Conservation (phyloP, 1,284 basidiomycete species). For the Ganoderma boninense region DNA sequence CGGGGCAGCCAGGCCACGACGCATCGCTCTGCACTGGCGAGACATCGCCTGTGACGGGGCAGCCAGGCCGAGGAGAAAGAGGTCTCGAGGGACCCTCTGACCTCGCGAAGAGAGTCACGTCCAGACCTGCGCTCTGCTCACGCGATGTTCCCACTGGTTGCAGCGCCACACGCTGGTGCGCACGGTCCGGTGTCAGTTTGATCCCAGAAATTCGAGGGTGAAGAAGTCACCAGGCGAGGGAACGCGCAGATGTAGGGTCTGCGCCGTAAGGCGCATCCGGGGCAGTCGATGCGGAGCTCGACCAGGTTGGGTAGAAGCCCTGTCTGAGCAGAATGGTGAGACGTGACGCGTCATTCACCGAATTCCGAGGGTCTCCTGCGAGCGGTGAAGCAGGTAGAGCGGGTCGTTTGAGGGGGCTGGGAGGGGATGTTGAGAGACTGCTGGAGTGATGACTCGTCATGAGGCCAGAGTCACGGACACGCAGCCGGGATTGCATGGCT, state of each 20-base stretch:
- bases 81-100: no score
- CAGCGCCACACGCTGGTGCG: no score
- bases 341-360: background rate
- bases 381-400: background rate
- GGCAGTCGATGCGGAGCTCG: background rate
- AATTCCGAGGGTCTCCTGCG: background rate
- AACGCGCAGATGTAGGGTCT: background rate
- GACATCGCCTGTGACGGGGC: no score
- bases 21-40: no score
- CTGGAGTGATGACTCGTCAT: background rate
- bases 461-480: background rate
- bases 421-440: background rate
- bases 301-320: background rate
- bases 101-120: no score
- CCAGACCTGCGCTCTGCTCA: no score
- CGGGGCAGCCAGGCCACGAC: no score
- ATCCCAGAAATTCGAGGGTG: background rate
- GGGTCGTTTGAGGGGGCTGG: background rate
- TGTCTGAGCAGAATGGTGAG: background rate
- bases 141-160: no score
- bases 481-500: background rate
- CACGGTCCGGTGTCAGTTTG: background rate
- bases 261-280: background rate
- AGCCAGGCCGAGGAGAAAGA: no score
- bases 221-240: background rate